Evolutionary conservation across 306 rosid genomes (phyloP).

Genomic region (Prunus kanzakura): DNA sequence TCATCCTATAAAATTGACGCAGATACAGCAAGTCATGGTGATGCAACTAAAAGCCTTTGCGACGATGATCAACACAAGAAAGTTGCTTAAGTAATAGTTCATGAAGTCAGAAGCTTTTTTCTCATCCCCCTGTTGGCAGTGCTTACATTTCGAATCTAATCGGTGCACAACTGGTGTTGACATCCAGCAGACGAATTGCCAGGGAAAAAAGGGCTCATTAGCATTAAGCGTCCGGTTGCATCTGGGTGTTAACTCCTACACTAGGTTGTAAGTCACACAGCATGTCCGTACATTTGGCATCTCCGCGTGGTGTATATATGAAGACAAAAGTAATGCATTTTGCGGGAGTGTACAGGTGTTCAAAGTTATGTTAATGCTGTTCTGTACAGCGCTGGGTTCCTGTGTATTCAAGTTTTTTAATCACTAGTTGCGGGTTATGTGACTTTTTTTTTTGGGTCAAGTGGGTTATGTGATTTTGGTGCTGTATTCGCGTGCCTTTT

Average conservation of each 20-base stretch:
- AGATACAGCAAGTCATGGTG: constrained; percentile 27
- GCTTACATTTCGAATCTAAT: background rate
- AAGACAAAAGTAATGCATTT: background rate
- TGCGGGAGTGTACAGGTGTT: constrained; percentile 2
- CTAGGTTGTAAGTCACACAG: background rate
- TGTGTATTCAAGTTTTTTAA: background rate
- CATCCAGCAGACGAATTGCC: background rate
- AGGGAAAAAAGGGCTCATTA: constrained; percentile 9
- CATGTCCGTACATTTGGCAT: constrained; percentile 1
- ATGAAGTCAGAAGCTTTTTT: background rate
- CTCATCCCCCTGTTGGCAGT: background rate
- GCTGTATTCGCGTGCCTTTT: background rate
- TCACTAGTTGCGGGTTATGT: background rate
- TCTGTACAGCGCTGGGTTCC: background rate
- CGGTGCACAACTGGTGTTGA: background rate
- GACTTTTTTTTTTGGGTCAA: background rate
- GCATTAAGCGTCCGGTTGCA: constrained; percentile 14
- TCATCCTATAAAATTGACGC: constrained; percentile 55
- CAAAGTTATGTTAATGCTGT: constrained; percentile 11
- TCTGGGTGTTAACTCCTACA: background rate
- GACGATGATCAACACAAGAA: constrained; percentile 32
- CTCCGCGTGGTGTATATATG: constrained; percentile 9
- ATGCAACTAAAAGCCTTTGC: constrained; percentile 18
- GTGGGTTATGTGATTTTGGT: background rate
- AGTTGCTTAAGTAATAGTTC: constrained; percentile 28